A percentile compares a stretch with the other conserved stretches of the same genome.
phyloP scores from a whole-genome alignment of 371 early-diverging fungal species.

The Haplosporangium sp. region DNA sequence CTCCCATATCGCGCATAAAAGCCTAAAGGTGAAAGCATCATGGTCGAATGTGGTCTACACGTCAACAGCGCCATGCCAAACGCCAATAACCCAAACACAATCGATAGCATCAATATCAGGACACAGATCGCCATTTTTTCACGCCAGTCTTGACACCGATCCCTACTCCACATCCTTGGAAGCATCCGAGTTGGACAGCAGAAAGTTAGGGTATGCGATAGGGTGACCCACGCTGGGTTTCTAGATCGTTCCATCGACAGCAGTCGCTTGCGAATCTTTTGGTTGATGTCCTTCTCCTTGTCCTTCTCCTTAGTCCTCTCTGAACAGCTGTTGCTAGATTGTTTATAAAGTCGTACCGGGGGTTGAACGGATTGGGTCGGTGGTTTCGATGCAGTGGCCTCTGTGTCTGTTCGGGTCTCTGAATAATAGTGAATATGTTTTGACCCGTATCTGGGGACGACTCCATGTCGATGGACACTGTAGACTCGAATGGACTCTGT shows the following conservation, averaged over 20 bases:
- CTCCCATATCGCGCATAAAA: slow-evolving; percentile 24
- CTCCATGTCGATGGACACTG: slow-evolving; percentile 17
- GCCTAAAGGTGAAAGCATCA: slow-evolving; percentile 4
- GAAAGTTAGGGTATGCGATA: slow-evolving; percentile 38
- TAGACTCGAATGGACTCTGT: slow-evolving; percentile 10
- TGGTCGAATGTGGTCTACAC: slow-evolving; percentile 32
- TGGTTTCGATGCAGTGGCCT: neutral
- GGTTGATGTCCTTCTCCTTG: slow-evolving; percentile 33
- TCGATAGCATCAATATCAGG: slow-evolving; percentile 65
- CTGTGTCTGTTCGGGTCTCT: slow-evolving; percentile 8
- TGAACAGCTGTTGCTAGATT: slow-evolving; percentile 10
- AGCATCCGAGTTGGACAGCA: slow-evolving; percentile 34
- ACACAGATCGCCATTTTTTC: slow-evolving; percentile 85
- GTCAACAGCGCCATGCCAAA: slow-evolving; percentile 69
- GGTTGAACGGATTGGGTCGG: neutral
- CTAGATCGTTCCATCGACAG: slow-evolving; percentile 7
- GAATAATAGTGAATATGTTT: slow-evolving; percentile 13
- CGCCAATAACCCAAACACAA: slow-evolving; percentile 66
- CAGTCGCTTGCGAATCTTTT: slow-evolving; percentile 7
- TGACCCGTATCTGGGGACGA: slow-evolving; percentile 33
- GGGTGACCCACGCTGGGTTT: slow-evolving; percentile 39
- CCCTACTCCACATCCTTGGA: slow-evolving; percentile 37
- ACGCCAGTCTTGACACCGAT: slow-evolving; percentile 79
- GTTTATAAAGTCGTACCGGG: slow-evolving; percentile 7
- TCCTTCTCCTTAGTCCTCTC: slow-evolving; percentile 21